Evolutionary conservation across 306 rosid species (phyloP), one percentile per base, ranked within the genome.

Genomic region (Pterocarpus macrocarpus): DNA sequence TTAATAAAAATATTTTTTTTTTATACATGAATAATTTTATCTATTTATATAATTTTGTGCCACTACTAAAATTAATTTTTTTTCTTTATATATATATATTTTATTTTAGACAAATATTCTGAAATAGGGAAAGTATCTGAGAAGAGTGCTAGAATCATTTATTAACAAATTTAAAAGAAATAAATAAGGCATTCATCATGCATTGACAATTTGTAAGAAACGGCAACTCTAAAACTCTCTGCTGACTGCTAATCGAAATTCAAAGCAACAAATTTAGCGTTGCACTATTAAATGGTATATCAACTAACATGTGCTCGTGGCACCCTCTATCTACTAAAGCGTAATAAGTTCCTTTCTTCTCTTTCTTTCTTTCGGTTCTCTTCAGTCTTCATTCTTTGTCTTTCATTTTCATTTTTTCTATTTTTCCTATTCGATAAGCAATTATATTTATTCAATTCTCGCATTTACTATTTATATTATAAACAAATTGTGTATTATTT

Each of bases 291-390:
- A 71, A 63, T 16, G 67, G 50, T 52, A 69, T 14, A 69, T 22
- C 81, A 68, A 34, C 58, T 22, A 74, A 76, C 82, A 80, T 32
- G 79, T 68, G 85, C 80, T 76, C 11, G 76, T 80, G 76, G 81
- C 64, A 64, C 77, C 43, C 64, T 76, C 58, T 50, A 64, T 77
- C 82, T 63, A 50, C 47, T 80, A 63, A 66, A 50, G 9, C 14
- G 1, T 63, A 64, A 10, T 39, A 41, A 16, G 1, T 66, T 41
- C 53, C 10, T 16, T 70, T 50, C 16, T 50, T 16, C 45, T 50
- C 16, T 50, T 73, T 72, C 58, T 74, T 71, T 71, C 30, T 58
- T 69, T 69, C 30, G 77, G 32, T 35, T 61, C 55, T 22, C 28
- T 22, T 22, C 28, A 22, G 28, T 22, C 38, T 69, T 33, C 44